Evolutionary conservation across 768 basidiomycete genomes (phyloP), one percentile per base, ranked within the genome.

Genomic region (Russula sp.): DNA sequence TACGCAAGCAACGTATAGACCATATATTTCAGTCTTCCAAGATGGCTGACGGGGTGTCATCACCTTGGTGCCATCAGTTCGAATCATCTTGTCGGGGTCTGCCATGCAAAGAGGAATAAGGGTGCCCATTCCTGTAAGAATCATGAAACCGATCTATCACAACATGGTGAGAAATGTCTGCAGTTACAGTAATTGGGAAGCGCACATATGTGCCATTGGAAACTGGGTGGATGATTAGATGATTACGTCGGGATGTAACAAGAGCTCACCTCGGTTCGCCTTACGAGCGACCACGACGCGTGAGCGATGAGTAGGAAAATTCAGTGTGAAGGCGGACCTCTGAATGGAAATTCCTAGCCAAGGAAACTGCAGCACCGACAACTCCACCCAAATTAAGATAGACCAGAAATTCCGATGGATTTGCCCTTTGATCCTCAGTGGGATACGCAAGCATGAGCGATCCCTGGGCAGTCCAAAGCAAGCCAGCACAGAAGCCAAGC

Each of bases 381-480:
- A 94, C 88, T 52, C 86, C 86, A 32, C 90, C 90, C 24, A 91
- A 65, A 69, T 92, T 92, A 94, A 93, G 65, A 92, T 88, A 50
- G 81, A 76, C 91, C 91, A 93, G 76, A 93, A 52, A 90, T 83
- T 46, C 81, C 86, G 57, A 93, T 90, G 74, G 81, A 92, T 36
- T 75, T 77, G 18, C 90, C 90, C 73, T 93, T 72, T 92, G 83
- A 52, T 74, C 71, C 72, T 93, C 90, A 0, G 88, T 90, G 0
- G 90, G 88, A 73, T 93, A 93, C 5, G 89, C 84, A 74, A 94
- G 76, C 85, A 92, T 92, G 64, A 93, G 76, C 20, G 84, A 86
- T n/a, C 90, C 92, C 70, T 93, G 90, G 0, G 90, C 88, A 0
- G 90, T 87, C 91, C 91, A 92, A 9, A 92, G 76, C 50, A 93